These are phyloP conservation scores for Lactarius trivialis DNA, from an alignment of 768 basidiomycete species.

Conservation along the genomic window DNA sequence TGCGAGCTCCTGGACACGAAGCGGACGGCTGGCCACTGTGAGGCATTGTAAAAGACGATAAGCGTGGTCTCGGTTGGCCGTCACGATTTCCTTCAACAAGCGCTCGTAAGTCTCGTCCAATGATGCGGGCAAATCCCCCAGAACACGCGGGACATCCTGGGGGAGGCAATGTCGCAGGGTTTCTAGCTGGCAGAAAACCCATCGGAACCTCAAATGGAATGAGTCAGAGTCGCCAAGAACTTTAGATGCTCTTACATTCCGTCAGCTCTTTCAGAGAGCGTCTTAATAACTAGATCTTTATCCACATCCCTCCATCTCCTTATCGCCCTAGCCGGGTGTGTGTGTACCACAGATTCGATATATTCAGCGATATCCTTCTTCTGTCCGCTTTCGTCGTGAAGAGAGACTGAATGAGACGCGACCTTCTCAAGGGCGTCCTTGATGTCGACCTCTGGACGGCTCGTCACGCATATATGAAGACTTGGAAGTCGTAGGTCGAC, in stretches of 20 bases:
- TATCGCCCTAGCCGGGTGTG: not conserved
- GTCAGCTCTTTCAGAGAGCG: not conserved
- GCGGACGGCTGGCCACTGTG: not conserved
- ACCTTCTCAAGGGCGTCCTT: not conserved
- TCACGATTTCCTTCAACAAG: not conserved
- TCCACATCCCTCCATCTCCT: not conserved
- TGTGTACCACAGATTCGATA: not conserved
- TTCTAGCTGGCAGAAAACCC: not conserved
- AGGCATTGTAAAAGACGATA: not conserved
- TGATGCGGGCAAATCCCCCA: not conserved
- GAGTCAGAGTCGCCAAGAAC: not conserved
- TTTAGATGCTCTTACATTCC: not conserved
- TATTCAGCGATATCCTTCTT: not conserved
- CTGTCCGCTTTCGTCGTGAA: not conserved
- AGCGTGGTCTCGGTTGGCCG: not conserved
- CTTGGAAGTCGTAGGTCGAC: not conserved
- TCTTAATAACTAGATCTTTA: not conserved
- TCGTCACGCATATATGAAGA: not conserved
- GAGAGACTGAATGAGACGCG: not conserved
- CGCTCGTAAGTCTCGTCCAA: not conserved
- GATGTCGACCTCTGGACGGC: not conserved
- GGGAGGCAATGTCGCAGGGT: not conserved
- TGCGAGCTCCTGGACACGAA: not conserved
- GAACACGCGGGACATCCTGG: not conserved
- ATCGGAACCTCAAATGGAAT: not conserved